Percentiles rank a stretch among this genome's conserved stretches.
Conservation (phyloP, 345 rosid species). For the Arabis alpina region DNA sequence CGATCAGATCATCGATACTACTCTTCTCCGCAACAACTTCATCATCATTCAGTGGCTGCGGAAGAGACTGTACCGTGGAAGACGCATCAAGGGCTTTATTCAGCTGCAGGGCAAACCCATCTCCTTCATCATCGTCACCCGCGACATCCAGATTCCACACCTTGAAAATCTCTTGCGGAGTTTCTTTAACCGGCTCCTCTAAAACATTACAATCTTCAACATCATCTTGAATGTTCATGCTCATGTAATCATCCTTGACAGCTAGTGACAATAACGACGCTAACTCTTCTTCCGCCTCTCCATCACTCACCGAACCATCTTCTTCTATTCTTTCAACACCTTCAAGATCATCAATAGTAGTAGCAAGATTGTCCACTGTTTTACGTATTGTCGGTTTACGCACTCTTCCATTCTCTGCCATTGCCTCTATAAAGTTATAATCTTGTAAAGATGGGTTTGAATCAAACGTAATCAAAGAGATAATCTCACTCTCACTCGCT, state of each 20-base stretch:
- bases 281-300: constrained; percentile 7
- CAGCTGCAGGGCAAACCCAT: constrained; percentile 54
- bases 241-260: constrained; percentile 43
- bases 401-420: constrained; percentile 23
- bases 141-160: constrained; percentile 72
- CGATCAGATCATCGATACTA: constrained; percentile 50
- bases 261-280: constrained; percentile 24
- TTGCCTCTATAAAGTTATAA: constrained; percentile 44
- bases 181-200: constrained; percentile 22
- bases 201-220: constrained; percentile 8
- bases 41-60: constrained; percentile 40
- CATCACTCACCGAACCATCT: constrained; percentile 15
- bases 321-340: constrained; percentile 17
- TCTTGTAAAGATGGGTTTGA: constrained; percentile 36
- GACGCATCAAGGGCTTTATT: constrained; percentile 52
- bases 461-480: constrained; percentile 32
- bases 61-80: constrained; percentile 20
- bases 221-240: constrained; percentile 26
- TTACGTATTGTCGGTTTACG: constrained; percentile 19
- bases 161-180: constrained; percentile 55
- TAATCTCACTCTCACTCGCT: constrained; percentile 29
- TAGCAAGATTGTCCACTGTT: neutral
- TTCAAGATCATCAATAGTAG: constrained; percentile 9
- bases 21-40: constrained; percentile 38
- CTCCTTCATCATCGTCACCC: constrained; percentile 59